These are phyloP conservation scores for Candida tammaniensis DNA, from an alignment of 805 yeast species.

Conservation along the genomic window DNA sequence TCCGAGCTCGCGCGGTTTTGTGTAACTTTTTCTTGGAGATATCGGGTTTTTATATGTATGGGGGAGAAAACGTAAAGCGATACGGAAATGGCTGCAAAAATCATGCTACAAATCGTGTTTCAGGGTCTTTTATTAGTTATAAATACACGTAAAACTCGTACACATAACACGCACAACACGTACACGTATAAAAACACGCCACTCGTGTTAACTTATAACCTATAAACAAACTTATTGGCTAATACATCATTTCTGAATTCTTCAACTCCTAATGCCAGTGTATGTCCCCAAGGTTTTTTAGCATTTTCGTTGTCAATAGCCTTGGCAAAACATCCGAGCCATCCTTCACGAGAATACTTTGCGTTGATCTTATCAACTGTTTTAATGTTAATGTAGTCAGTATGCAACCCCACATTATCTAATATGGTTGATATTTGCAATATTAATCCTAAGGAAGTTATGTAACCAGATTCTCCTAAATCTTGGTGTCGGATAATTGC, in stretches of 20 bases:
- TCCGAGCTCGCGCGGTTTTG: neutral
- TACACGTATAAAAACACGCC: too few relatives aligned
- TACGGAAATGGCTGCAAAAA: constrained; percentile 3
- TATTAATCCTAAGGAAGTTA: constrained; percentile 30
- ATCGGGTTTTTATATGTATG: constrained; percentile 5
- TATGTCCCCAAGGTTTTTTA: constrained; percentile 35
- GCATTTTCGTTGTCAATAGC: constrained; percentile 30
- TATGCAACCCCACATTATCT: constrained; percentile 30
- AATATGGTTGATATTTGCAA: constrained; percentile 31
- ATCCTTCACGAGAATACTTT: constrained; percentile 24
- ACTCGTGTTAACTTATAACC: too few relatives aligned
- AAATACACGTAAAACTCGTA: too few relatives aligned
- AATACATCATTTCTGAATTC: constrained; percentile 26
- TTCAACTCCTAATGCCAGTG: constrained; percentile 29
- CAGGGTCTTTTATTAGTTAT: too few relatives aligned
- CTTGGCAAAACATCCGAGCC: constrained; percentile 29
- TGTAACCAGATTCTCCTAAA: constrained; percentile 29
- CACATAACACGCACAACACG: too few relatives aligned
- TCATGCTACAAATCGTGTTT: constrained; percentile 1
- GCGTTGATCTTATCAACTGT: constrained; percentile 26
- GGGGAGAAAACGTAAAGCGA: too few relatives aligned
- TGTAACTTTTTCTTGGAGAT: constrained; percentile 5
- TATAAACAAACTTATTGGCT: constrained; percentile 21
- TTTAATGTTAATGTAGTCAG: constrained; percentile 24
- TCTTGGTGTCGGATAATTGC: constrained; percentile 36